Evolutionary conservation across 2,329 filamentous ascomycete species (phyloP).

Genomic region (Oidium heveae): DNA sequence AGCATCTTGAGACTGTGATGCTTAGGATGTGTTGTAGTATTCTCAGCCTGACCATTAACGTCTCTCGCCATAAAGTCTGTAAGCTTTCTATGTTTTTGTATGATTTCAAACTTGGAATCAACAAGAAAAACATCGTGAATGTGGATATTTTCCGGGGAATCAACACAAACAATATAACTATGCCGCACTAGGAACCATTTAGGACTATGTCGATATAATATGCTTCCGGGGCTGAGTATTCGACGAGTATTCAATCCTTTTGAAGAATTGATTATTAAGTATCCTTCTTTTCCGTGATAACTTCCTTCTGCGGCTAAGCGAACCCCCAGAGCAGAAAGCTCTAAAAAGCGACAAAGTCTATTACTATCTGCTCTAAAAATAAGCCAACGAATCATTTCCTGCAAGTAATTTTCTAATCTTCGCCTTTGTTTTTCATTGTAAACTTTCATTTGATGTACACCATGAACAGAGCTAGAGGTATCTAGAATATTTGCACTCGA

Average conservation of each 20-base stretch:
- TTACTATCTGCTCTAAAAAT: conserved; percentile 95
- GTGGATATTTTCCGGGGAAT: conserved; percentile 94
- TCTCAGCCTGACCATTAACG: conserved; percentile 22
- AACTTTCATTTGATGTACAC: conserved; percentile 12
- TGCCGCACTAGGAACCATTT: conserved; percentile 98
- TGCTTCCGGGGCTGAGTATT: conserved; percentile 50
- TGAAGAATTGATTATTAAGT: conserved; percentile 70
- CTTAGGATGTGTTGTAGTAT: conserved; percentile 21
- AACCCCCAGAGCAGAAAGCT: conserved; percentile 81
- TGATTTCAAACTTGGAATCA: conserved; percentile 63
- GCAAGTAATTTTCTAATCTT: conserved; percentile 71
- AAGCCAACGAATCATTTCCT: conserved; percentile 84
- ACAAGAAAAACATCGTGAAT: conserved; percentile 98
- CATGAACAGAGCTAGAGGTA: conserved; percentile 13
- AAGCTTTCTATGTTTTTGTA: conserved; percentile 39
- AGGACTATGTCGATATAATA: conserved; percentile 61
- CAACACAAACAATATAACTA: conserved; percentile 94
- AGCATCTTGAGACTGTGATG: conserved; percentile 74
- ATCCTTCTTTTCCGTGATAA: conserved; percentile 94
- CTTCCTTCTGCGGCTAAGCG: conserved; percentile 84
- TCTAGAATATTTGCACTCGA: conserved; percentile 26
- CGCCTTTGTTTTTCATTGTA: conserved; percentile 66
- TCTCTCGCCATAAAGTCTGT: conserved; percentile 30
- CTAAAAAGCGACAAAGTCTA: conserved; percentile 80
- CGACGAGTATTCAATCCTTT: conserved; percentile 72